Base-by-base conservation (phyloP, 306 rosid genomes). In the Acacia acuminata region DNA sequence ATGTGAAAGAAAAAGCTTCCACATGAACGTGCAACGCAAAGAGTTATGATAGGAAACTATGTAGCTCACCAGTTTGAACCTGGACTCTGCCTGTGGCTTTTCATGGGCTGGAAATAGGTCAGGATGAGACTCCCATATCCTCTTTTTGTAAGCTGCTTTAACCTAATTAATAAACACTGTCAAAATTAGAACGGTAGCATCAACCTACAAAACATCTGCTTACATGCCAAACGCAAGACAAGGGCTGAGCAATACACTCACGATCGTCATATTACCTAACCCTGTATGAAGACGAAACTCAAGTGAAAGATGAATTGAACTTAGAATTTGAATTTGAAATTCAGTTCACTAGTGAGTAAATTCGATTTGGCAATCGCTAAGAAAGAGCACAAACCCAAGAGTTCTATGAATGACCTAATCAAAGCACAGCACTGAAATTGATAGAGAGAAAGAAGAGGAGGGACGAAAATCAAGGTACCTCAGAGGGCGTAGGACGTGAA, bases 101-200 rank as follows among this genome's bases (percentile, higher is more conserved):
- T 89, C 87, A 83, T 87, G 87, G 69, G 88, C 74, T 3, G 93
- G 97, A 84, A 91, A 93, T 44, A 91, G 83, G 78, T 91, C 97
- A 61, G 97, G 95, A 83, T 93, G 97, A 82, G 91, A 86, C 79
- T 93, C 94, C 97, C 97, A 93, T 38, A 91, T 93, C 88, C 83
- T 93, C 89, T 79, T 90, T 77, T 66, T 89, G 85, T 93, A 93
- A 71, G 94, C 97, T 72, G 88, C 87, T 88, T 93, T 93, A 16
- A 93, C 89, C 97, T 93, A 50, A 77, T 82, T 56, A 78, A 40
- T 51, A 68, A 24, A 58, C 20, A 40, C 24, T 27, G 40, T 69
- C 63, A 79, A 63, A 78, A 79, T 30, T 63, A 19, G 56, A 20
- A 63, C 36, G 50, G 43, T 42, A 77, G 44, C 74, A 81, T 51